A percentile compares a stretch with the other conserved stretches of the same genome.
phyloP scores from a whole-genome alignment of 2,329 filamentous ascomycete species.

The Botrytis squamosa region DNA sequence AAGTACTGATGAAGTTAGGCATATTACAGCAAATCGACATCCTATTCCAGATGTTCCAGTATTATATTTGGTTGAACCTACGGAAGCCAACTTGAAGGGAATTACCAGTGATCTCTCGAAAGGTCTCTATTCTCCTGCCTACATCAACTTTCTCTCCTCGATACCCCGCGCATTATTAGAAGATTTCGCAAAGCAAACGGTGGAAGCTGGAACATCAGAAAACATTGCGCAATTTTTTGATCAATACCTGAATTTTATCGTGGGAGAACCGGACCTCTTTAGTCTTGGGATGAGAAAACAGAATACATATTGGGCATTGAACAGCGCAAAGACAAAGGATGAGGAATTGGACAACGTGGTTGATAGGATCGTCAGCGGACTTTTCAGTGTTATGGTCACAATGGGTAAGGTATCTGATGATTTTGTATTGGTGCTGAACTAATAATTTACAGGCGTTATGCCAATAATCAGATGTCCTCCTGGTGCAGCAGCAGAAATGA shows the following conservation, averaged over 20 bases:
- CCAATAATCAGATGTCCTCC: constrained; percentile 95
- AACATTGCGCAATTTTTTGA: constrained; percentile 91
- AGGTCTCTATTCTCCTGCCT: constrained; percentile 86
- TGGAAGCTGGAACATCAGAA: constrained; percentile 79
- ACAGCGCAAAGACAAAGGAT: constrained; percentile 87
- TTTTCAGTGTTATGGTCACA: constrained; percentile 98
- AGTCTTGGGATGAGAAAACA: constrained; percentile 89
- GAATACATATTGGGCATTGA: constrained; percentile 92
- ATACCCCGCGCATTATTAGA: constrained; percentile 87
- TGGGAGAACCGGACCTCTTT: constrained; percentile 93
- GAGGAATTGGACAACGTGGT: constrained; percentile 84
- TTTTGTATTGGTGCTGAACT: constrained; percentile 27
- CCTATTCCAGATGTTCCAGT: constrained; percentile 95
- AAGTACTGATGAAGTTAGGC: constrained; percentile 51
- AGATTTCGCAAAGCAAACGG: constrained; percentile 89
- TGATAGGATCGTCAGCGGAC: constrained; percentile 86
- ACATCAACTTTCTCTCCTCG: constrained; percentile 95
- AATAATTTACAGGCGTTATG: constrained; percentile 64
- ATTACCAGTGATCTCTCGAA: constrained; percentile 85
- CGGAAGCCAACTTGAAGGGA: constrained; percentile 70
- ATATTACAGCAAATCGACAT: constrained; percentile 77
- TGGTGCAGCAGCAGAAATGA: constrained; percentile 88
- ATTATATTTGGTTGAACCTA: constrained; percentile 94
- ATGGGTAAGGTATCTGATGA: constrained; percentile 64
- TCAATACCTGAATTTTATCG: constrained; percentile 96